phyloP scores from a whole-genome alignment of 169 alveolate genomes.

The Eimeria tenella region DNA sequence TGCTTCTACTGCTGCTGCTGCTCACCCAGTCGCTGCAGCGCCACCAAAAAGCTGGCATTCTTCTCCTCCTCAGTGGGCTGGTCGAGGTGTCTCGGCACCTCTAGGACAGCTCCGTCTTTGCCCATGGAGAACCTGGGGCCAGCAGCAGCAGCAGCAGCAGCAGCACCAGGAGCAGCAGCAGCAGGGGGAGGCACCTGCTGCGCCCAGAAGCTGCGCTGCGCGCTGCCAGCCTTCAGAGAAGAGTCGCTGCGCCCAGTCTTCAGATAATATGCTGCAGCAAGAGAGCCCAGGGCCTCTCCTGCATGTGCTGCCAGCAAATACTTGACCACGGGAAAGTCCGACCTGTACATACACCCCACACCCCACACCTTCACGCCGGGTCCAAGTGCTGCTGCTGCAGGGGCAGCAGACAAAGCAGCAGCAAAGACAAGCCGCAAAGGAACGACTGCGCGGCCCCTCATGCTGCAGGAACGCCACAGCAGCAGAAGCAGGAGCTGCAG shows the following conservation, averaged over 20 bases:
- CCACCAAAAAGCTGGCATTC: not conserved
- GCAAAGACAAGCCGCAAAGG: too few species aligned
- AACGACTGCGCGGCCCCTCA: too few species aligned
- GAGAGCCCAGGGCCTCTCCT: slow-evolving; percentile 42
- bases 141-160: not conserved
- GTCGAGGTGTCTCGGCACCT: not conserved
- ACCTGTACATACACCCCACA: slow-evolving; percentile 11
- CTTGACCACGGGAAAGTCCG: slow-evolving; percentile 31
- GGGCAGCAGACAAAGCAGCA: too few species aligned
- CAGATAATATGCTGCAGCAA: slow-evolving; percentile 51
- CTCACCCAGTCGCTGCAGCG: not conserved
- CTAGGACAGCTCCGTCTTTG: not conserved
- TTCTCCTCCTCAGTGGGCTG: not conserved
- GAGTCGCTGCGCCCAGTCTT: slow-evolving; percentile 2
- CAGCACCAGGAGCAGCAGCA: not conserved
- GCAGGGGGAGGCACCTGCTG: slow-evolving; percentile 2
- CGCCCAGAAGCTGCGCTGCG: slow-evolving; percentile 32
- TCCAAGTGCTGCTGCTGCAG: not conserved
- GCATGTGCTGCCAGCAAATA: slow-evolving; percentile 56
- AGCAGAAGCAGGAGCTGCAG: too few species aligned
- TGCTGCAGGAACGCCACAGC: too few species aligned
- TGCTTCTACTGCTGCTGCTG: not conserved
- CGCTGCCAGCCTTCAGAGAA: not conserved
- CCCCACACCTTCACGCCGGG: not conserved
- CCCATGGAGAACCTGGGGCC: not conserved